A percentile compares a stretch with the other conserved stretches of the same genome.
These are phyloP conservation scores for Neofusicoccum cordaticola DNA, from an alignment of 2,329 filamentous ascomycete species.

Conservation along the genomic window DNA sequence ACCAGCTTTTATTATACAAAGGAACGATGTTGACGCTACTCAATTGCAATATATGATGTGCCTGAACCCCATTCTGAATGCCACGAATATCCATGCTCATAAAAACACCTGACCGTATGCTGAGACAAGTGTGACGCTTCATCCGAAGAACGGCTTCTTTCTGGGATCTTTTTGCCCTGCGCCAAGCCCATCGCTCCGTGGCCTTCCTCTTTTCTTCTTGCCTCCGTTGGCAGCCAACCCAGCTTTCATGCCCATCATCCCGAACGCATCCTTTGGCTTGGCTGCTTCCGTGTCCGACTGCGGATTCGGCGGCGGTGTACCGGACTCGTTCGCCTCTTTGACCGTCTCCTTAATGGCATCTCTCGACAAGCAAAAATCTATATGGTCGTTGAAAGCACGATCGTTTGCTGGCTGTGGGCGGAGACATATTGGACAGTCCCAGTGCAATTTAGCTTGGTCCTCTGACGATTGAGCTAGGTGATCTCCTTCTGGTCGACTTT, in stretches of 20 bases:
- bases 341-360: conserved; percentile 83
- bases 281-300: background rate
- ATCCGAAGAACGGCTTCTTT: conserved; percentile 10
- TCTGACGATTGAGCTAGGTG: background rate
- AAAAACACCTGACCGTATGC: conserved; percentile 16
- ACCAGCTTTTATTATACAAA: too few species aligned
- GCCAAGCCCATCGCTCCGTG: conserved; percentile 5
- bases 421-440: conserved; percentile 88
- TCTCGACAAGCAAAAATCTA: conserved; percentile 84
- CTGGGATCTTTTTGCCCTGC: background rate
- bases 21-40: too few species aligned
- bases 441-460: conserved; percentile 45
- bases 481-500: conserved; percentile 2
- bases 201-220: conserved; percentile 17
- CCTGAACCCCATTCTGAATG: background rate
- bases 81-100: background rate
- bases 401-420: conserved; percentile 74
- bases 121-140: conserved; percentile 20
- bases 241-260: background rate
- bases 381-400: conserved; percentile 79
- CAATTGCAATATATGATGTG: too few species aligned
- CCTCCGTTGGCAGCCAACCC: background rate
- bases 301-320: background rate
- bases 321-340: conserved; percentile 40
- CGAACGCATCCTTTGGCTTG: background rate